Evolutionary conservation across 2,329 filamentous ascomycete species (phyloP).

Genomic region (Thelonectria blattea): DNA sequence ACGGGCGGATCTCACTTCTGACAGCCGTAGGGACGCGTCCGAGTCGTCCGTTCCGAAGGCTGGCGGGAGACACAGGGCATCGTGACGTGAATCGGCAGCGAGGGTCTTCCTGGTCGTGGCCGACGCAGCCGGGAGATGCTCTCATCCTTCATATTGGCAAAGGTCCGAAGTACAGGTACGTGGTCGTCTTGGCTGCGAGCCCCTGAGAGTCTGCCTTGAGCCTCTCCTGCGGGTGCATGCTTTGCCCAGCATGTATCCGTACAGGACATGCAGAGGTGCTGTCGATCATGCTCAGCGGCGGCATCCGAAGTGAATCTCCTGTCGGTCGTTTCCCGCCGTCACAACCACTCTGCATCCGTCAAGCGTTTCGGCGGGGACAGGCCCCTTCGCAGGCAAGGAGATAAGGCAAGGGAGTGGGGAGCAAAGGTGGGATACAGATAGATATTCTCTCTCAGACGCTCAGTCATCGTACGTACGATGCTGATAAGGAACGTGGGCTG

Average conservation of each 20-base stretch:
- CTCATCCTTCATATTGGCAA: not conserved
- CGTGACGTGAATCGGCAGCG: slow-evolving; percentile 3
- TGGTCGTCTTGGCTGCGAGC: slow-evolving; percentile 4
- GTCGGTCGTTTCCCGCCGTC: slow-evolving; percentile 15
- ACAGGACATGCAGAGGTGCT: not conserved
- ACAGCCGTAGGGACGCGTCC: not conserved
- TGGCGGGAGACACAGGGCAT: not conserved
- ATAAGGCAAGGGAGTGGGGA: slow-evolving; percentile 21
- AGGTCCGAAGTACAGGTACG: not conserved
- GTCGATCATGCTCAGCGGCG: not conserved
- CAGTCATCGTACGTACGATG: not conserved
- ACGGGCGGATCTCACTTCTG: slow-evolving; percentile 7
- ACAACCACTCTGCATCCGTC: not conserved
- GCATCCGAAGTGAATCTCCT: not conserved
- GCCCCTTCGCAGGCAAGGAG: slow-evolving; percentile 1
- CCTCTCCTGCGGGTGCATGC: not conserved
- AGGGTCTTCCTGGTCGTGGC: slow-evolving; percentile 1
- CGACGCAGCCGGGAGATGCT: slow-evolving; percentile 14
- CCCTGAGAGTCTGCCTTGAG: not conserved
- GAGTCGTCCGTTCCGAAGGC: not conserved
- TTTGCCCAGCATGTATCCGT: too few species aligned
- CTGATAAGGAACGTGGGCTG: slow-evolving; percentile 14
- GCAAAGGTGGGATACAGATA: not conserved
- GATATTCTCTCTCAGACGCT: not conserved
- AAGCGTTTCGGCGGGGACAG: slow-evolving; percentile 1